Evolutionary conservation across 495 filamentous ascomycete species (phyloP).

Genomic region (Hypoxylon lenormandii): DNA sequence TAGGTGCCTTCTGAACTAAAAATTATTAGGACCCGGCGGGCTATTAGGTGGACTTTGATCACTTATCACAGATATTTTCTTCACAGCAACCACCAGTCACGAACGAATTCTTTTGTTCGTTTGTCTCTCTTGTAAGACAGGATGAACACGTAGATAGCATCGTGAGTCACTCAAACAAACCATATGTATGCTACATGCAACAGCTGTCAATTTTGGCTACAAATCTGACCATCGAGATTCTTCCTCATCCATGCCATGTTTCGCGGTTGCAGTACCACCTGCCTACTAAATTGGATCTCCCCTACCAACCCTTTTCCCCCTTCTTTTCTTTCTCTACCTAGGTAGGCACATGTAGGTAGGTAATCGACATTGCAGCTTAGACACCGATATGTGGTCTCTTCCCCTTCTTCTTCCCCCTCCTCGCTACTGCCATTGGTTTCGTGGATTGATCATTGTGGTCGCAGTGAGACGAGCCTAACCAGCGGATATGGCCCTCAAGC

Average conservation of each 20-base stretch:
- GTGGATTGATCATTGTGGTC: conserved; percentile 13
- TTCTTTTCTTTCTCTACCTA: too few species aligned
- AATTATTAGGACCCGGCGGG: too few species aligned
- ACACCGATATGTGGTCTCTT: background rate
- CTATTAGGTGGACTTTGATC: background rate
- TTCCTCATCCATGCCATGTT: conserved; percentile 9
- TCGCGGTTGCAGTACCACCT: conserved; percentile 17
- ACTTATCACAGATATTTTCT: background rate
- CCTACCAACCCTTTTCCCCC: background rate
- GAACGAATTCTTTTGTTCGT: conserved; percentile 9
- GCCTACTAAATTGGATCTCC: background rate
- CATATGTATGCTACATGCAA: background rate
- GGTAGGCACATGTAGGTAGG: too few species aligned
- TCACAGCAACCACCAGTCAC: conserved; percentile 6
- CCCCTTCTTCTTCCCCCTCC: background rate
- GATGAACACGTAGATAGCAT: conserved; percentile 26
- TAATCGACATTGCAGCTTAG: background rate
- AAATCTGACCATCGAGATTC: conserved; percentile 19
- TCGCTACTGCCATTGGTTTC: conserved; percentile 21
- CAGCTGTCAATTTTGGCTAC: conserved; percentile 5
- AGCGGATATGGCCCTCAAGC: conserved; percentile 13
- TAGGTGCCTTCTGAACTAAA: too few species aligned
- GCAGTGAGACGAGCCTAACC: conserved; percentile 12
- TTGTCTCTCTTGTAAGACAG: background rate
- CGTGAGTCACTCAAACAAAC: conserved; percentile 23